phyloP scores from a whole-genome alignment of 768 basidiomycete species.

The Asterophora lycoperdoides region DNA sequence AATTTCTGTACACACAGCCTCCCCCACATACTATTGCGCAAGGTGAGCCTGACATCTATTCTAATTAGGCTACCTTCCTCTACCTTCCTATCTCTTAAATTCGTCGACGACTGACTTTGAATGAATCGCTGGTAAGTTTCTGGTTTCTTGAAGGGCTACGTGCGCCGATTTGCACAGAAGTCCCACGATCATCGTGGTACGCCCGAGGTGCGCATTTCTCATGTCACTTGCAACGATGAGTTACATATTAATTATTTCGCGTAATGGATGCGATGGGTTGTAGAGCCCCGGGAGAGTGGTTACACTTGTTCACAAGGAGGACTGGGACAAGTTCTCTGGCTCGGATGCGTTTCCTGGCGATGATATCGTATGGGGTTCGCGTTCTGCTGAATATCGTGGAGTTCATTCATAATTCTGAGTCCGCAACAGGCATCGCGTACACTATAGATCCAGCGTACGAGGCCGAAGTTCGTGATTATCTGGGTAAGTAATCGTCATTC shows the following conservation, averaged over 20 bases:
- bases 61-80: too few species aligned
- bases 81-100: neutral
- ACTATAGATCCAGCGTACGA: slow-evolving; percentile 78
- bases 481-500: slow-evolving; percentile 48
- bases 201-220: slow-evolving; percentile 50
- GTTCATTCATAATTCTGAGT: neutral
- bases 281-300: slow-evolving; percentile 87
- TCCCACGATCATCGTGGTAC: slow-evolving; percentile 94
- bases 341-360: slow-evolving; percentile 70
- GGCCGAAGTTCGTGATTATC: slow-evolving; percentile 73
- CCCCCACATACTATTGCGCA: slow-evolving; percentile 72
- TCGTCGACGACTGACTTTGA: neutral
- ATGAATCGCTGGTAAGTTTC: slow-evolving; percentile 37
- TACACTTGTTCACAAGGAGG: slow-evolving; percentile 81
- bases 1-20: slow-evolving; percentile 43
- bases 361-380: slow-evolving; percentile 81
- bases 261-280: too few species aligned
- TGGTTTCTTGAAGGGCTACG: slow-evolving; percentile 88
- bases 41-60: slow-evolving; percentile 36
- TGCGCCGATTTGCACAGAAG: slow-evolving; percentile 84
- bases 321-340: slow-evolving; percentile 77
- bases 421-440: slow-evolving; percentile 66
- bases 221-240: neutral
- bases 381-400: neutral
- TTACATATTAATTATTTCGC: too few species aligned